Percentiles rank a stretch among this genome's conserved stretches.
Evolutionary conservation across 169 alveolate genomes (phyloP).

Genomic region (Sarcocystis neurona): DNA sequence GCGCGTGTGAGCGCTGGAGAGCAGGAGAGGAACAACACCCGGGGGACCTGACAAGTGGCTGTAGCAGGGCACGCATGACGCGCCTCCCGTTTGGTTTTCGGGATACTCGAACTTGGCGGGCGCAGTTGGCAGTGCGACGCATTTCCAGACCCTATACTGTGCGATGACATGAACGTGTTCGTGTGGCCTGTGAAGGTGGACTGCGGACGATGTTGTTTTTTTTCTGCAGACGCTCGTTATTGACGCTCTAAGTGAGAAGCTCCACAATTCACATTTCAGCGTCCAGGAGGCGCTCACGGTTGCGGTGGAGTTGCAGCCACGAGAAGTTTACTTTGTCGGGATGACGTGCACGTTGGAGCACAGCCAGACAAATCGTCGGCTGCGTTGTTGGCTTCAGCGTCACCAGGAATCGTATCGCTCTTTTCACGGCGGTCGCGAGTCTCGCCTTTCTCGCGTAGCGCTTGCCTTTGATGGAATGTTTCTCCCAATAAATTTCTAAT

Average conservation of each 20-base stretch:
- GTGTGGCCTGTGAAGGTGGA: neutral
- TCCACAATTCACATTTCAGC: constrained; percentile 44
- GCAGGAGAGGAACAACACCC: too few species aligned
- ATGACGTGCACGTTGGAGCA: constrained; percentile 64
- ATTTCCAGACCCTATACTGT: neutral
- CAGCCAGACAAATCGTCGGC: constrained; percentile 13
- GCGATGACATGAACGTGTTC: neutral
- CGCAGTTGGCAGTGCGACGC: too few species aligned
- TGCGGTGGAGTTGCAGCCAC: constrained; percentile 65
- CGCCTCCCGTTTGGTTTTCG: neutral
- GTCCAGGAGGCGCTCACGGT: constrained; percentile 54
- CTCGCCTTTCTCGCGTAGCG: neutral
- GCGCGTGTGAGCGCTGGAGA: too few species aligned
- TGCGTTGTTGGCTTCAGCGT: constrained; percentile 33
- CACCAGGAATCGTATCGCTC: neutral
- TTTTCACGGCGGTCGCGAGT: neutral
- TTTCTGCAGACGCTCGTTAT: constrained; percentile 34
- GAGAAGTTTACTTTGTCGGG: constrained; percentile 51
- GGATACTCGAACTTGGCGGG: too few species aligned
- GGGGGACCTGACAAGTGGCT: too few species aligned
- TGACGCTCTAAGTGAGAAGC: constrained; percentile 33
- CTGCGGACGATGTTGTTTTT: too few species aligned
- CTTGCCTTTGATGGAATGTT: constrained; percentile 54
- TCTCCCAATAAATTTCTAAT: neutral
- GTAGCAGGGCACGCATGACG: too few species aligned